phyloP scores from a whole-genome alignment of 139 green algal genomes.

The Coccomyxa sp. region DNA sequence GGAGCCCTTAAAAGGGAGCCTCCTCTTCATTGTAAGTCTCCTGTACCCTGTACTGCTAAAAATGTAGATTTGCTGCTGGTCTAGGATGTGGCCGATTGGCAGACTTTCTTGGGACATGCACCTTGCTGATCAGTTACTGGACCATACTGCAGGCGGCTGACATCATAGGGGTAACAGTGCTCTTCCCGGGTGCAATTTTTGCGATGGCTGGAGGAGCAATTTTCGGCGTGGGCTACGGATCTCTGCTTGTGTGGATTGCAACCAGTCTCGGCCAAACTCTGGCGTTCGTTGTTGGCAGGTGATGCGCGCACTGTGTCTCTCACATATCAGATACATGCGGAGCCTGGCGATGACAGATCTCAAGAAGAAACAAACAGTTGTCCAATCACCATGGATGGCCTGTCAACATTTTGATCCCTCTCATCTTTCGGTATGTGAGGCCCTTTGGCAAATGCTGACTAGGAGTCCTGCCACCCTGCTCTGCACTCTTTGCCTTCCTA shows the following conservation, averaged over 20 bases:
- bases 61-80: background rate
- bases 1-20: slow-evolving; percentile 12
- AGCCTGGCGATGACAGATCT: background rate
- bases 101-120: background rate
- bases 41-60: background rate
- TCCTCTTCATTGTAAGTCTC: slow-evolving; percentile 8
- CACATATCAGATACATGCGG: background rate
- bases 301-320: no score
- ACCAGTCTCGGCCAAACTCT: slow-evolving; percentile 37
- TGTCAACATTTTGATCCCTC: no score
- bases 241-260: slow-evolving; percentile 33
- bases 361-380: background rate
- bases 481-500: no score
- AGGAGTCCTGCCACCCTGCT: no score
- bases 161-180: background rate
- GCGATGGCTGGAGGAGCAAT: slow-evolving; percentile 32
- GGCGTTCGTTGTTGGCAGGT: slow-evolving; percentile 35
- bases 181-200: slow-evolving; percentile 64
- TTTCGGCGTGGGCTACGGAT: slow-evolving; percentile 13
- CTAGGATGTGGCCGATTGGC: background rate
- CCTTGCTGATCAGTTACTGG: background rate
- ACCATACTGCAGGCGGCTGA: slow-evolving; percentile 2
- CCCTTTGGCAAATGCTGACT: no score
- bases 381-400: no score
- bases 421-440: no score